Evolutionary conservation across 192 early-diverging fungal genomes (phyloP).

Genomic region (Coemansia sp.): DNA sequence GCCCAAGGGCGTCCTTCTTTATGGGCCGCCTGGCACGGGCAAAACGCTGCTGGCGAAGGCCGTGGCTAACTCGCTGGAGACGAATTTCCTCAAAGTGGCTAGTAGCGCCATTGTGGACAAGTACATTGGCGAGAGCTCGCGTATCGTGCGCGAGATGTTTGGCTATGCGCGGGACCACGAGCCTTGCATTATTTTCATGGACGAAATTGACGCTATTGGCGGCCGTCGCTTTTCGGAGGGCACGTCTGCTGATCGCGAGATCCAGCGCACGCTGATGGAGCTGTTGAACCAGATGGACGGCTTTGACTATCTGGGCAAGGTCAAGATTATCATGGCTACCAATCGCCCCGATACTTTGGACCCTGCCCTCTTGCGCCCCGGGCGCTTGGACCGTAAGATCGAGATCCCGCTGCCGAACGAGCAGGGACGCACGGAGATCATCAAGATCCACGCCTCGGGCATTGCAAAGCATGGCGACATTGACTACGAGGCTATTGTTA

Average conservation of each 20-base stretch:
- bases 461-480: constrained; percentile 98
- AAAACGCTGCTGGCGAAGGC: constrained; percentile 97
- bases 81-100: constrained; percentile 98
- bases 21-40: constrained; percentile 97
- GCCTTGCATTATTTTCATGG: constrained; percentile 99
- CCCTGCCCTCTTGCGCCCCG: constrained; percentile 95
- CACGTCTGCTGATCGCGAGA: constrained; percentile 99
- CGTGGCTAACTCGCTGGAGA: constrained; percentile 95
- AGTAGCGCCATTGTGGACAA: constrained; percentile 99
- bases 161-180: constrained; percentile 99
- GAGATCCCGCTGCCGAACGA: constrained; percentile 99
- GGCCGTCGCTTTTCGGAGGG: constrained; percentile 98
- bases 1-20: constrained; percentile 96
- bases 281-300: constrained; percentile 99
- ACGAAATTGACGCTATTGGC: constrained; percentile 99
- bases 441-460: constrained; percentile 93
- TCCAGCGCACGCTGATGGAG: constrained; percentile 99
- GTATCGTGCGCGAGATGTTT: constrained; percentile 99
- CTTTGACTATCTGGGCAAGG: constrained; percentile 97
- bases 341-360: constrained; percentile 99
- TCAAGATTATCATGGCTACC: constrained; percentile 99
- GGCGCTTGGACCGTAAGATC: constrained; percentile 97
- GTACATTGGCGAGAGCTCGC: constrained; percentile 98
- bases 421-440: constrained; percentile 92
- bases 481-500: constrained; percentile 98